Conservation (phyloP, 2,329 filamentous ascomycete genomes). For the Xylogone sp. region DNA sequence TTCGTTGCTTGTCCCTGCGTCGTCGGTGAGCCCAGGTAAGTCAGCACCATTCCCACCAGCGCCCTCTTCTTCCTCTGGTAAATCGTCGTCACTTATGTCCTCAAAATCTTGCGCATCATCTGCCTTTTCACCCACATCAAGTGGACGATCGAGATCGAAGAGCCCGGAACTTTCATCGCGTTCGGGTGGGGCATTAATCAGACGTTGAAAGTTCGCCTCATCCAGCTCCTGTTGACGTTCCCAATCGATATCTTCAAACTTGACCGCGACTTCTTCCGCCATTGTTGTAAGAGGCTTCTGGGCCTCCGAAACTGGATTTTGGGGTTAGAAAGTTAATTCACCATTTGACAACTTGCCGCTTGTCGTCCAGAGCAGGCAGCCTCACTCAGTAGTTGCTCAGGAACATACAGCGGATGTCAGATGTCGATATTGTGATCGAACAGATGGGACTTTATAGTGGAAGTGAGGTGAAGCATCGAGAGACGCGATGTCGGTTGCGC, state of each 20-base stretch:
- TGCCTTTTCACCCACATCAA: slow-evolving; percentile 74
- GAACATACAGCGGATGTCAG: not conserved
- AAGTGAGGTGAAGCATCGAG: not conserved
- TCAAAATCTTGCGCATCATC: slow-evolving; percentile 89
- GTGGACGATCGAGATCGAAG: slow-evolving; percentile 41
- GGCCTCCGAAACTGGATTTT: not conserved
- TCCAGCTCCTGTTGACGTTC: slow-evolving; percentile 44
- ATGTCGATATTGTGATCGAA: not conserved
- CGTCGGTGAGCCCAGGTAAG: slow-evolving; percentile 41
- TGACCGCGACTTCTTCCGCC: not conserved
- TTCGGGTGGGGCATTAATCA: slow-evolving; percentile 38
- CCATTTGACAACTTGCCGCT: not conserved
- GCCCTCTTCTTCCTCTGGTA: slow-evolving; percentile 71
- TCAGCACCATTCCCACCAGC: slow-evolving; percentile 17
- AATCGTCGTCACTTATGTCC: slow-evolving; percentile 87
- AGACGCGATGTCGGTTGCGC: not conserved
- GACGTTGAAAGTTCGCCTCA: slow-evolving; percentile 41
- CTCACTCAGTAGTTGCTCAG: not conserved
- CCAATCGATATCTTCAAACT: slow-evolving; percentile 33
- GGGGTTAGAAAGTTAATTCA: not conserved
- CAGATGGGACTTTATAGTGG: not conserved
- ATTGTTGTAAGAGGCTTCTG: slow-evolving; percentile 1
- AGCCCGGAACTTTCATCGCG: slow-evolving; percentile 32
- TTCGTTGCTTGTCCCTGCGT: slow-evolving; percentile 51
- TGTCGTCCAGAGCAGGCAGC: not conserved